Evolutionary conservation across 1,284 basidiomycete species (phyloP).

Genomic region (Gomphus bonarii): DNA sequence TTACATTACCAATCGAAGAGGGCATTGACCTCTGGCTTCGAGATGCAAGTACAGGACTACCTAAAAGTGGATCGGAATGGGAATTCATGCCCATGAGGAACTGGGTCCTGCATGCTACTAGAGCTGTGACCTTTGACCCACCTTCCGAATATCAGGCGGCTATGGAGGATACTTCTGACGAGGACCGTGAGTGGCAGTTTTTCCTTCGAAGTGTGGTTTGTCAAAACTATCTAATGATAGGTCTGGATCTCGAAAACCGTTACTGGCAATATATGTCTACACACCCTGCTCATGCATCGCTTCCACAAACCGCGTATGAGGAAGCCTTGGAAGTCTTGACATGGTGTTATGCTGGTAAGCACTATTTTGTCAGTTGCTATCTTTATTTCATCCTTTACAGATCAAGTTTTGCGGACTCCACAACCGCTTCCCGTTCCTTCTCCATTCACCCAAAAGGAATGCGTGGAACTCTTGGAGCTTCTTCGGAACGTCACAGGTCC

Average conservation of each 20-base stretch:
- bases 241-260: constrained; percentile 57
- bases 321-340: constrained; percentile 63
- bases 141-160: constrained; percentile 18
- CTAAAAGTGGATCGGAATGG: constrained; percentile 19
- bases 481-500: constrained; percentile 37
- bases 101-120: constrained; percentile 56
- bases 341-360: constrained; percentile 63
- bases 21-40: constrained; percentile 48
- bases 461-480: constrained; percentile 55
- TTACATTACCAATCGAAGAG: constrained; percentile 15
- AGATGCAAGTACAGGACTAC: constrained; percentile 17
- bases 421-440: constrained; percentile 36
- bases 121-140: constrained; percentile 39
- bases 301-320: constrained; percentile 38
- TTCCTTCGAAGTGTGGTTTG: not conserved
- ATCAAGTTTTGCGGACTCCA: constrained; percentile 49
- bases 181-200: constrained; percentile 32
- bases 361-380: not conserved
- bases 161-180: constrained; percentile 17
- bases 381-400: constrained; percentile 22
- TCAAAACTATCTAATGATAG: constrained; percentile 24
- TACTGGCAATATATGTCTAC: constrained; percentile 70
- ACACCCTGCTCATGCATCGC: constrained; percentile 55
- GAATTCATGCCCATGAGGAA: constrained; percentile 31
- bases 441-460: constrained; percentile 64